Evolutionary conservation across 1,139 yeast species (phyloP).

Genomic region (Kazachstania sp.): DNA sequence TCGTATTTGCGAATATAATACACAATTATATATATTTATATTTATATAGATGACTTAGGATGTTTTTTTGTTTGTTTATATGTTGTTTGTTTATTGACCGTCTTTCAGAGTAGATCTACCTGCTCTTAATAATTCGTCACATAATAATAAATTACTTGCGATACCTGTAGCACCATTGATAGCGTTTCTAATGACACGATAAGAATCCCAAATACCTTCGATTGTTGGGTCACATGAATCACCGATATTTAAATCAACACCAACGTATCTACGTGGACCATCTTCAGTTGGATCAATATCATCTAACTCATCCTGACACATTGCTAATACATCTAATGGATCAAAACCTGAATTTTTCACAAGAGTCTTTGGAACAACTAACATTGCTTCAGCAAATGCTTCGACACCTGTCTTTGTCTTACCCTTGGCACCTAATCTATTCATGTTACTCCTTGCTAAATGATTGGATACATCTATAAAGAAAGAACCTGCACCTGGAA

Average conservation of each 20-base stretch:
- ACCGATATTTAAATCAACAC: conserved; percentile 83
- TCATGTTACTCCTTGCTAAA: conserved; percentile 41
- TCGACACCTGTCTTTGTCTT: conserved; percentile 82
- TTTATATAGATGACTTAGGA: neutral
- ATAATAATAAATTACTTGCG: conserved; percentile 80
- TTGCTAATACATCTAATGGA: conserved; percentile 78
- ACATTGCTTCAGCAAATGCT: conserved; percentile 87
- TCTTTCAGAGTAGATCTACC: conserved; percentile 86
- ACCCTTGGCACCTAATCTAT: conserved; percentile 61
- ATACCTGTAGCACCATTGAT: conserved; percentile 89
- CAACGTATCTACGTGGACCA: conserved; percentile 73
- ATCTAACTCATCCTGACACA: conserved; percentile 80
- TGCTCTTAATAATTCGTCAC: conserved; percentile 95
- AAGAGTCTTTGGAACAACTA: conserved; percentile 87
- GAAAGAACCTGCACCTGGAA: conserved; percentile 98
- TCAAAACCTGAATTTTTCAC: conserved; percentile 92
- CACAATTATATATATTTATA: neutral
- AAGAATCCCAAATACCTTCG: conserved; percentile 96
- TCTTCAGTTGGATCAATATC: conserved; percentile 22
- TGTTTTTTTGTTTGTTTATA: neutral
- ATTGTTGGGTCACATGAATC: conserved; percentile 93
- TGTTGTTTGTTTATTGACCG: conserved; percentile 12
- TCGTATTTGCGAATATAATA: neutral
- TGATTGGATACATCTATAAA: conserved; percentile 75
- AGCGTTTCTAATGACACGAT: conserved; percentile 87